A percentile compares a stretch with the other conserved stretches of the same genome.
phyloP scores from a whole-genome alignment of 2,329 filamentous ascomycete genomes.

The Claviceps digitariae region DNA sequence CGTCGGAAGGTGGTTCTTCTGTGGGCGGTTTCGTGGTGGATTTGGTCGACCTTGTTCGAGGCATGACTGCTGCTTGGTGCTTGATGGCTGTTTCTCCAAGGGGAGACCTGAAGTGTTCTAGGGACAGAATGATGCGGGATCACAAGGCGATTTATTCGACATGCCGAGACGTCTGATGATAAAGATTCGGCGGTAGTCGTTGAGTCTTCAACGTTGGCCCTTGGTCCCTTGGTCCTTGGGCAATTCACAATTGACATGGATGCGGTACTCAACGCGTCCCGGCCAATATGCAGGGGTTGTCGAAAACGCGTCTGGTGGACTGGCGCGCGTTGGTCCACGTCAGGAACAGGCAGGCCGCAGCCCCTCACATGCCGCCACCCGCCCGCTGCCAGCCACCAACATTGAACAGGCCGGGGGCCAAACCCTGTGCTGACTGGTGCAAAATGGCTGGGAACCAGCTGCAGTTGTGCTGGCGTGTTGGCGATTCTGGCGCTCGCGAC shows the following conservation, averaged over 20 bases:
- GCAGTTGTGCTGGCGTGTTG: too few relatives aligned
- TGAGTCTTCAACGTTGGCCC: too few relatives aligned
- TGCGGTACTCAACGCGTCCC: constrained; percentile 1
- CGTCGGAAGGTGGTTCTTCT: constrained; percentile 16
- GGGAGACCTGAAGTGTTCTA: background rate
- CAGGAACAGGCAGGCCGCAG: too few relatives aligned
- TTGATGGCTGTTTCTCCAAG: background rate
- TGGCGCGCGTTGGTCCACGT: constrained; percentile 7
- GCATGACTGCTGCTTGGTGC: constrained; percentile 23
- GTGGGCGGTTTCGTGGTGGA: constrained; percentile 11
- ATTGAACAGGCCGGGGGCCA: background rate
- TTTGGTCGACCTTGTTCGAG: constrained; percentile 34
- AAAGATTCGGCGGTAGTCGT: background rate
- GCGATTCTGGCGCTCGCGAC: too few relatives aligned
- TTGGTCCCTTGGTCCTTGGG: too few relatives aligned
- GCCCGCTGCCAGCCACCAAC: background rate
- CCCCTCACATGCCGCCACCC: background rate
- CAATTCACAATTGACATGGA: background rate
- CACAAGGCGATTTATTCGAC: too few relatives aligned
- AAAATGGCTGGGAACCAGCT: background rate
- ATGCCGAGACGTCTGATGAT: background rate
- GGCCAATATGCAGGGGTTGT: background rate
- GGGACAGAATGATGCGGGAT: background rate
- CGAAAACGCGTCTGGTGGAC: constrained; percentile 4
- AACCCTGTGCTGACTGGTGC: background rate